phyloP scores from a whole-genome alignment of 2,329 filamentous ascomycete species.

The Colletotrichum trifolii region DNA sequence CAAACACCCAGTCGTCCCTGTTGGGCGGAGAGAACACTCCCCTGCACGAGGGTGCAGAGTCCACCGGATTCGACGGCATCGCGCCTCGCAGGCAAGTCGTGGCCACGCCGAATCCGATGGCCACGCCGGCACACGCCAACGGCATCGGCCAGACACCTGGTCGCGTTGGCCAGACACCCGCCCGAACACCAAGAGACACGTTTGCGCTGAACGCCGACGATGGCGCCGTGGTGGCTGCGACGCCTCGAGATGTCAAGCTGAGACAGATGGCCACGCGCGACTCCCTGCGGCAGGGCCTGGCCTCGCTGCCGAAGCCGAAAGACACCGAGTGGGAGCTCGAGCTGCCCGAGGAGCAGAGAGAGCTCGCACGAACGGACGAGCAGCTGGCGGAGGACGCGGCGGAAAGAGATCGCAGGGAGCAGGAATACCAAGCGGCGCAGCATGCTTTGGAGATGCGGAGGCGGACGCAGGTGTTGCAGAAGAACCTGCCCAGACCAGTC shows the following conservation, averaged over 20 bases:
- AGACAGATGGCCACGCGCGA: conserved; percentile 76
- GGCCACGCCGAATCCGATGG: conserved; percentile 94
- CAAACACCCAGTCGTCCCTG: conserved; percentile 92
- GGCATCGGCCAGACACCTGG: conserved; percentile 76
- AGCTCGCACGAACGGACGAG: conserved; percentile 58
- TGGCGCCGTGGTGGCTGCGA: conserved; percentile 75
- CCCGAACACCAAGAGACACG: conserved; percentile 88
- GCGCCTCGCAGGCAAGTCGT: conserved; percentile 83
- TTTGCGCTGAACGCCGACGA: conserved; percentile 84
- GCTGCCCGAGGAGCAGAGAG: conserved; percentile 83
- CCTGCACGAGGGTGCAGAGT: conserved; percentile 81
- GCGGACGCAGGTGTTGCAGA: conserved; percentile 92
- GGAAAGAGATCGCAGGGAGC: conserved; percentile 82
- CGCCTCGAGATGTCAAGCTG: conserved; percentile 79
- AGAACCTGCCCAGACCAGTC: conserved; percentile 80
- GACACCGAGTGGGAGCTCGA: conserved; percentile 96
- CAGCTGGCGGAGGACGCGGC: conserved; percentile 71
- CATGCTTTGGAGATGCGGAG: conserved; percentile 84
- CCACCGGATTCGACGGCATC: conserved; percentile 89
- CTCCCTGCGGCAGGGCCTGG: conserved; percentile 78
- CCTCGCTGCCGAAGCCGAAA: conserved; percentile 89
- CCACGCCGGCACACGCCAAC: conserved; percentile 79
- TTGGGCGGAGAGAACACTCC: conserved; percentile 95
- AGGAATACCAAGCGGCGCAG: conserved; percentile 75
- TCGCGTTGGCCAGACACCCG: conserved; percentile 80